These are phyloP conservation scores for Hypoxylon lienhwacheense DNA, from an alignment of 495 filamentous ascomycete species.

Conservation along the genomic window DNA sequence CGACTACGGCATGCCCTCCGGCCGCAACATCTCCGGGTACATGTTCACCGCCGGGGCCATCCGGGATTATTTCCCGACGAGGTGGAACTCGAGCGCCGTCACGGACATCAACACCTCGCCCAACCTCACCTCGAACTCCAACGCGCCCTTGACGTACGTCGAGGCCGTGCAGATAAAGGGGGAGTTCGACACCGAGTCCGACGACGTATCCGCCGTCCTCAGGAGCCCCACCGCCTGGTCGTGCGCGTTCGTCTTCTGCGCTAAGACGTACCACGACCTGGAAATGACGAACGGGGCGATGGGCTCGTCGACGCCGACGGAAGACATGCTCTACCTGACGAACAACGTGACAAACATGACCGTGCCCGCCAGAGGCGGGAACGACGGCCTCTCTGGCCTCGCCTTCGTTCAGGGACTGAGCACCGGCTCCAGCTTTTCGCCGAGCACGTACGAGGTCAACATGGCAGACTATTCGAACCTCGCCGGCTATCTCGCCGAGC, in stretches of 20 bases:
- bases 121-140: too few relatives aligned
- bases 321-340: neutral
- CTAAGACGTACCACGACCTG: neutral
- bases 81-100: neutral
- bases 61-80: neutral
- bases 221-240: neutral
- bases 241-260: neutral
- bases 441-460: neutral
- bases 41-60: neutral
- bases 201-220: neutral
- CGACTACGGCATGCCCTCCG: constrained; percentile 3
- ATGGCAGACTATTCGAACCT: neutral
- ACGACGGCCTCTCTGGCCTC: neutral
- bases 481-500: neutral
- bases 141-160: neutral
- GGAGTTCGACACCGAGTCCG: neutral
- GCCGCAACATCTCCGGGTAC: neutral
- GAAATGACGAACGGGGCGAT: neutral
- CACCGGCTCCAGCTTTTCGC: neutral
- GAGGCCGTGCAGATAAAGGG: neutral
- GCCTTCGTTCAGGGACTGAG: neutral
- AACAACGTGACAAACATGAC: neutral
- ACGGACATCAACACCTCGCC: neutral
- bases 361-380: neutral
- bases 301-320: neutral